Evolutionary conservation across 495 filamentous ascomycete species (phyloP).

Genomic region (Chaetomidium leptoderma): DNA sequence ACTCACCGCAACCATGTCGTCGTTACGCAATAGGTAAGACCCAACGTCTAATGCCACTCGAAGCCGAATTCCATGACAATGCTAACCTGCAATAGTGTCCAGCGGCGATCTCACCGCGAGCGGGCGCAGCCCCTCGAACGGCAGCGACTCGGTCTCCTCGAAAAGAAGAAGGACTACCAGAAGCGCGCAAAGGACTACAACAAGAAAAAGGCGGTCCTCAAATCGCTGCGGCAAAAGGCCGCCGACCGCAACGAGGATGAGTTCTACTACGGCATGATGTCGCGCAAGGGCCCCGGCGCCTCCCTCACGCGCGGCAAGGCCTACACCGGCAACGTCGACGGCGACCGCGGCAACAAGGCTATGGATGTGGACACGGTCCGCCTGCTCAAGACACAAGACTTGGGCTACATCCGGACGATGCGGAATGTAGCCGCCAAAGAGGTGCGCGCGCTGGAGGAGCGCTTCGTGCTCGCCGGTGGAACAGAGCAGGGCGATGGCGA

Average conservation of each 20-base stretch:
- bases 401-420: conserved; percentile 73
- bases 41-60: neutral
- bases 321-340: conserved; percentile 51
- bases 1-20: conserved; percentile 26
- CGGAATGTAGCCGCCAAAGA: conserved; percentile 50
- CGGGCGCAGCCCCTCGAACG: conserved; percentile 81
- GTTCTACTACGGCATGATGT: conserved; percentile 91
- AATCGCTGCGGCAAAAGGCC: conserved; percentile 74
- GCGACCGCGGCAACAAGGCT: conserved; percentile 58
- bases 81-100: conserved; percentile 23
- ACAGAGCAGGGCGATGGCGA: conserved; percentile 25
- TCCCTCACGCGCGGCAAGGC: conserved; percentile 35
- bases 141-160: conserved; percentile 32
- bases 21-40: conserved; percentile 32
- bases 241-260: conserved; percentile 90
- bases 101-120: conserved; percentile 62
- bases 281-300: conserved; percentile 38
- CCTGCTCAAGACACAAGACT: conserved; percentile 93
- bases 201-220: conserved; percentile 73
- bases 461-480: conserved; percentile 38
- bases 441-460: conserved; percentile 41
- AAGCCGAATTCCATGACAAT: neutral
- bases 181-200: conserved; percentile 87
- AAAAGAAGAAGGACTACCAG: conserved; percentile 67
- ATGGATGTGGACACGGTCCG: conserved; percentile 68